These are phyloP conservation scores for Castanopsis chinensis DNA, from an alignment of 306 rosid genomes.

Conservation along the genomic window DNA sequence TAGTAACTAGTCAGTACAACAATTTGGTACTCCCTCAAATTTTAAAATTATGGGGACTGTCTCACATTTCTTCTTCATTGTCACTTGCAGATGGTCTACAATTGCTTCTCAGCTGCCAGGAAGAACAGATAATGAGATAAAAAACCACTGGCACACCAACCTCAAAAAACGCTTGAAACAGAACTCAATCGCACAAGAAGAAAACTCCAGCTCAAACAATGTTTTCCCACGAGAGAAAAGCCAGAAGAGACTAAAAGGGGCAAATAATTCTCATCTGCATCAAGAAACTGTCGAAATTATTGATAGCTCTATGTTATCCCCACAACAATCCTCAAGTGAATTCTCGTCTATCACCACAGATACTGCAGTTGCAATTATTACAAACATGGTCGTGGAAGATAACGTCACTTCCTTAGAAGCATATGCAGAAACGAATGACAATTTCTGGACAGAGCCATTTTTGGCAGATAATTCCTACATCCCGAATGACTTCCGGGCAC, in stretches of 20 bases:
- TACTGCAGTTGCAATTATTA: neutral
- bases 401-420: conserved; percentile 3
- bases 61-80: neutral
- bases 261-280: neutral
- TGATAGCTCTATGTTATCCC: neutral
- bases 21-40: too few species aligned
- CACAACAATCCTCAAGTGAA: conserved; percentile 12
- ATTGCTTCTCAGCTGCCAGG: conserved; percentile 67
- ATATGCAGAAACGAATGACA: conserved; percentile 9
- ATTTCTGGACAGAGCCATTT: conserved; percentile 50
- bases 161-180: conserved; percentile 43
- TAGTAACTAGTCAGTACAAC: too few species aligned
- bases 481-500: neutral
- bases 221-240: neutral
- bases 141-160: conserved; percentile 68
- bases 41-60: neutral
- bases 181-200: neutral
- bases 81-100: conserved; percentile 58
- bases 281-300: neutral
- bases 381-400: conserved; percentile 2
- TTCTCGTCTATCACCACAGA: conserved; percentile 10
- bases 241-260: neutral
- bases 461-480: conserved; percentile 22
- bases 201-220: conserved; percentile 7
- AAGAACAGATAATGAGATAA: conserved; percentile 79